Percentiles rank a stretch among this genome's conserved stretches.
phyloP scores from a whole-genome alignment of 2,329 filamentous ascomycete genomes.

The Neoscytalidium dimidiatum region DNA sequence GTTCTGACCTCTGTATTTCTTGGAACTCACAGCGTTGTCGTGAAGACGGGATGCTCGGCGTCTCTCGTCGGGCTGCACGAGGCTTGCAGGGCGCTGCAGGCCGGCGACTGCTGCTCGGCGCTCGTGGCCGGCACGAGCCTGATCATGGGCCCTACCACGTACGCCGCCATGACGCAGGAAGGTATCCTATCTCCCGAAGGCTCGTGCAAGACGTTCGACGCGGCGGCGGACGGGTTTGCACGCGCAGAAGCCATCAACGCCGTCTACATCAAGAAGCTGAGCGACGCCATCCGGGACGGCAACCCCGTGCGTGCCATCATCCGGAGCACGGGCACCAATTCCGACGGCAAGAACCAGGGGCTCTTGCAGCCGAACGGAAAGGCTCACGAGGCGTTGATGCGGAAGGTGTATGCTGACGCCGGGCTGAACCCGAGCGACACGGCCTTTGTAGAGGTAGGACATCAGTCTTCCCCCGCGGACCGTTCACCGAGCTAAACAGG shows the following conservation, averaged over 20 bases:
- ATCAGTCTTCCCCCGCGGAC: too few species aligned
- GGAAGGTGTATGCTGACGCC: conserved; percentile 34
- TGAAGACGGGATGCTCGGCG: conserved; percentile 37
- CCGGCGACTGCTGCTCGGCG: conserved; percentile 6
- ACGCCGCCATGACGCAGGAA: conserved; percentile 25
- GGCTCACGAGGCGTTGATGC: conserved; percentile 39
- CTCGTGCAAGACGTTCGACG: conserved; percentile 44
- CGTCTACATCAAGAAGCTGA: conserved; percentile 59
- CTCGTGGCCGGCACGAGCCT: conserved; percentile 19
- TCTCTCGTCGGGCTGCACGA: conserved; percentile 30
- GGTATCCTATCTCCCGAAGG: conserved; percentile 32
- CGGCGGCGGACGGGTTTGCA: conserved; percentile 63
- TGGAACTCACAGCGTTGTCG: conserved; percentile 27
- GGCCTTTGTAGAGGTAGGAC: conserved; percentile 27
- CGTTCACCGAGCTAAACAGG: too few species aligned
- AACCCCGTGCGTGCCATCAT: conserved; percentile 52
- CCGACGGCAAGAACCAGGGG: conserved; percentile 51
- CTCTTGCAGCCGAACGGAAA: conserved; percentile 41
- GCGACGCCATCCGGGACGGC: conserved; percentile 50
- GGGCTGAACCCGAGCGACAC: conserved; percentile 31
- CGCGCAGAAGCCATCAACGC: conserved; percentile 63
- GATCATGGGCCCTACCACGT: background rate
- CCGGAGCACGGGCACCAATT: conserved; percentile 42
- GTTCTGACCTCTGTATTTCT: too few species aligned
- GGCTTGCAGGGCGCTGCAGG: background rate